Evolutionary conservation across 208 protist species (phyloP).

Genomic region (Trypanosoma grayi): DNA sequence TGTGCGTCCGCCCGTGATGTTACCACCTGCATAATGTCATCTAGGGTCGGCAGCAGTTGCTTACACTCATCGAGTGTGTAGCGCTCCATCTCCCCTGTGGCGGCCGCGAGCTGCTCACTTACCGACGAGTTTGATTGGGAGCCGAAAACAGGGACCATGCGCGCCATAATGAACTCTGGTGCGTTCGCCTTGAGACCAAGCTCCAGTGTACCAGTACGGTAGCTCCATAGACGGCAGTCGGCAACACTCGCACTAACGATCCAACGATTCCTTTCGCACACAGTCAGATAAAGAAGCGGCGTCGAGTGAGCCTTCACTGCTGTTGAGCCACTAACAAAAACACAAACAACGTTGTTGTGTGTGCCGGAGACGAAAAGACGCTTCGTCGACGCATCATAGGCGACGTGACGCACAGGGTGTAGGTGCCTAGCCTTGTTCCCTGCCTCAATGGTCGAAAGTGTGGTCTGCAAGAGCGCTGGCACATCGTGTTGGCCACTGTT

Average conservation of each 20-base stretch:
- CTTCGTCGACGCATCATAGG: conserved; percentile 57
- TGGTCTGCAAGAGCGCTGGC: conserved; percentile 30
- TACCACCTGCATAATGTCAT: conserved; percentile 18
- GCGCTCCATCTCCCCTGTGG: conserved; percentile 3
- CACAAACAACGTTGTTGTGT: conserved; percentile 65
- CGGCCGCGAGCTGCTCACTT: conserved; percentile 3
- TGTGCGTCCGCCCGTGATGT: not conserved
- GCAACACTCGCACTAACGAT: conserved; percentile 52
- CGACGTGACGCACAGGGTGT: conserved; percentile 42
- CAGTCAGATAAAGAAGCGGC: conserved; percentile 36
- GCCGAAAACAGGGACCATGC: conserved; percentile 14
- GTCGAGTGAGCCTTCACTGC: conserved; percentile 52
- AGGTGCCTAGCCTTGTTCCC: conserved; percentile 26
- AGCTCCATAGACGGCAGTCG: conserved; percentile 63
- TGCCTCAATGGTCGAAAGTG: conserved; percentile 29
- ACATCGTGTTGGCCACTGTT: not conserved
- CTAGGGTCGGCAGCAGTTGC: conserved; percentile 11
- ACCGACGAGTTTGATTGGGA: not conserved
- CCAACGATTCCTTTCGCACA: conserved; percentile 38
- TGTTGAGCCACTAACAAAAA: conserved; percentile 55
- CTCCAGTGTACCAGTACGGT: conserved; percentile 41
- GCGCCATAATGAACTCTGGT: conserved; percentile 43
- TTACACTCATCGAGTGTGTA: conserved; percentile 24
- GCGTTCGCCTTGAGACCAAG: conserved; percentile 67
- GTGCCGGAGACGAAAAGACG: conserved; percentile 65